phyloP scores from a whole-genome alignment of 768 basidiomycete genomes.

The Suillus sp. region DNA sequence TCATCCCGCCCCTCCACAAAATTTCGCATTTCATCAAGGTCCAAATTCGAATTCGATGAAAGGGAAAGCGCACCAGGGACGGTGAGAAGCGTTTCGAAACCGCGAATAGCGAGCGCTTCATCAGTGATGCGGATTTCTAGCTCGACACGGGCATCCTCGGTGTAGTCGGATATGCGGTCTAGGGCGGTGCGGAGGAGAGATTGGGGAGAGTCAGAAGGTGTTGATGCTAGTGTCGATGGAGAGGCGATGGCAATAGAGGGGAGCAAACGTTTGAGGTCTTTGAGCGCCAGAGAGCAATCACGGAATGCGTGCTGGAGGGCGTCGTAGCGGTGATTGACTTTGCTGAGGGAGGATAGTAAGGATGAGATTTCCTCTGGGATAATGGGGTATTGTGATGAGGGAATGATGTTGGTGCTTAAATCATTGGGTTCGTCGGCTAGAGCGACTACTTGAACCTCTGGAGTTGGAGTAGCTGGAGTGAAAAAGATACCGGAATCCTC shows the following conservation, averaged over 20 bases:
- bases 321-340: conserved; percentile 58
- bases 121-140: conserved; percentile 79
- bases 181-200: conserved; percentile 52
- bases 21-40: conserved; percentile 45
- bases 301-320: conserved; percentile 62
- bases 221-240: neutral
- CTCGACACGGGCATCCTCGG: conserved; percentile 81
- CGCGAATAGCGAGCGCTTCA: conserved; percentile 62
- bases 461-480: neutral
- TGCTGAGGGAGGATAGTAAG: conserved; percentile 49
- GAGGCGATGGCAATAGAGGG: conserved; percentile 10
- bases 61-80: conserved; percentile 50
- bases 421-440: conserved; percentile 1
- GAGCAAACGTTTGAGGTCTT: conserved; percentile 47
- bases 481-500: neutral
- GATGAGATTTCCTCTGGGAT: conserved; percentile 22
- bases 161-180: conserved; percentile 68
- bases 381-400: neutral
- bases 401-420: neutral
- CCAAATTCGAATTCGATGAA: conserved; percentile 4
- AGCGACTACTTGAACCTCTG: neutral
- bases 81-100: conserved; percentile 68
- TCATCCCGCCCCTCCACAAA: conserved; percentile 60
- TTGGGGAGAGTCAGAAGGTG: conserved; percentile 6
- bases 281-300: conserved; percentile 69